Percentiles rank a stretch among this genome's conserved stretches.
Conservation (phyloP, 169 alveolate genomes). For the Miamiensis avidus region DNA sequence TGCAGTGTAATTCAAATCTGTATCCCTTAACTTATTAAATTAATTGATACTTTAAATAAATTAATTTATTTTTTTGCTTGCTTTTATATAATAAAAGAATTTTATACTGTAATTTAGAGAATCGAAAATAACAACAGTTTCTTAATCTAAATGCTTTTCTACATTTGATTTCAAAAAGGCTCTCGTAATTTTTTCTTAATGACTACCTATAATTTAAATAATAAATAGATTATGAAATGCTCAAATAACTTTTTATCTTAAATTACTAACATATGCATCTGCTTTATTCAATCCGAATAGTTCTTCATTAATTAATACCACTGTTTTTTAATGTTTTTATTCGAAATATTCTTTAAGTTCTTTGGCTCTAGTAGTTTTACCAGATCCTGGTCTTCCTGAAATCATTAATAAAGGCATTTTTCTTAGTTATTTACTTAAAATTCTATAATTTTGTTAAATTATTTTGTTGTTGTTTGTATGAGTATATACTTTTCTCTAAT, state of each 20-base stretch:
- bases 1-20: conserved; percentile 82
- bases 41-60: neutral
- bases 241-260: too few species aligned
- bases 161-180: conserved; percentile 77
- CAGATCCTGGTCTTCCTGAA: conserved; percentile 85
- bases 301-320: conserved; percentile 78
- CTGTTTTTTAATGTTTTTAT: conserved; percentile 44
- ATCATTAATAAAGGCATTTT: conserved; percentile 82
- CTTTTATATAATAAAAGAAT: neutral
- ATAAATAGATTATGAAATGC: neutral
- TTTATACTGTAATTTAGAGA: conserved; percentile 78
- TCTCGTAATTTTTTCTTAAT: conserved; percentile 75
- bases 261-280: conserved; percentile 49
- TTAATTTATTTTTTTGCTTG: too few species aligned
- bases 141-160: conserved; percentile 65
- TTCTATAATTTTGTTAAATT: too few species aligned
- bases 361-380: conserved; percentile 78
- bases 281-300: conserved; percentile 53
- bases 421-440: too few species aligned
- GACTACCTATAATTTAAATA: neutral
- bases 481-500: too few species aligned
- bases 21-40: conserved; percentile 56
- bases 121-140: conserved; percentile 79
- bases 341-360: conserved; percentile 64
- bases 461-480: too few species aligned